Percentiles rank a stretch among this genome's conserved stretches.
phyloP scores from a whole-genome alignment of 2,329 filamentous ascomycete species.

The Aaosphaeria pasadenensis region DNA sequence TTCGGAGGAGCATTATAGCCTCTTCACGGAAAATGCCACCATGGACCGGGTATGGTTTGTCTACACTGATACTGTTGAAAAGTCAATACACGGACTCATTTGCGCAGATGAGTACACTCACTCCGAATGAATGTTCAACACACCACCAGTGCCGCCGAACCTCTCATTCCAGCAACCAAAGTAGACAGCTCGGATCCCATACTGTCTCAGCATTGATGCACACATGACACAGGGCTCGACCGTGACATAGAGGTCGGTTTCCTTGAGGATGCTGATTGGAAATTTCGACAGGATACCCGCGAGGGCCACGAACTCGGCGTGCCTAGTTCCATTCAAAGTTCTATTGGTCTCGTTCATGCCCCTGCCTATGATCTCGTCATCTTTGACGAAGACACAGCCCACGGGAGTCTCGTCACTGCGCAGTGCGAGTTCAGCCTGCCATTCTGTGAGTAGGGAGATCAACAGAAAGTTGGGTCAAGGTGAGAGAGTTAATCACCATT shows the following conservation, averaged over 20 bases:
- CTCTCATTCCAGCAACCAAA: constrained; percentile 96
- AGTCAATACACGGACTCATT: constrained; percentile 2
- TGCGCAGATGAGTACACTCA: constrained; percentile 24
- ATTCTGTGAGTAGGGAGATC: constrained; percentile 17
- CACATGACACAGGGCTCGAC: constrained; percentile 99
- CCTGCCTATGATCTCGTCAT: constrained; percentile 74
- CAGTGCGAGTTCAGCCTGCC: constrained; percentile 79
- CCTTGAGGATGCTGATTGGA: constrained; percentile 64
- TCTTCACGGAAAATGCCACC: constrained; percentile 88
- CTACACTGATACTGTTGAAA: constrained; percentile 60
- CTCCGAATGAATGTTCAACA: constrained; percentile 80
- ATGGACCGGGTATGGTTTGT: constrained; percentile 76
- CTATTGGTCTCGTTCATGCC: constrained; percentile 92
- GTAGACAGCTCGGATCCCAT: constrained; percentile 83
- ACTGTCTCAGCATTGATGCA: constrained; percentile 84
- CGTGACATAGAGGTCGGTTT: constrained; percentile 87
- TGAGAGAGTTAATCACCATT: constrained; percentile 59
- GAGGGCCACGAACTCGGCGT: constrained; percentile 93
- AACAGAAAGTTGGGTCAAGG: background rate
- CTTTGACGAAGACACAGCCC: constrained; percentile 86
- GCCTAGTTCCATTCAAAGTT: constrained; percentile 67
- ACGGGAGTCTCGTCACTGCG: constrained; percentile 89
- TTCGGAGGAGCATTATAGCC: constrained; percentile 84
- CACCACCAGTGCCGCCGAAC: constrained; percentile 93
- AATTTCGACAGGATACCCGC: constrained; percentile 62